Percentiles rank a stretch among this genome's conserved stretches.
Evolutionary conservation across 768 basidiomycete genomes (phyloP).

Genomic region (Leccinum uliginosum): DNA sequence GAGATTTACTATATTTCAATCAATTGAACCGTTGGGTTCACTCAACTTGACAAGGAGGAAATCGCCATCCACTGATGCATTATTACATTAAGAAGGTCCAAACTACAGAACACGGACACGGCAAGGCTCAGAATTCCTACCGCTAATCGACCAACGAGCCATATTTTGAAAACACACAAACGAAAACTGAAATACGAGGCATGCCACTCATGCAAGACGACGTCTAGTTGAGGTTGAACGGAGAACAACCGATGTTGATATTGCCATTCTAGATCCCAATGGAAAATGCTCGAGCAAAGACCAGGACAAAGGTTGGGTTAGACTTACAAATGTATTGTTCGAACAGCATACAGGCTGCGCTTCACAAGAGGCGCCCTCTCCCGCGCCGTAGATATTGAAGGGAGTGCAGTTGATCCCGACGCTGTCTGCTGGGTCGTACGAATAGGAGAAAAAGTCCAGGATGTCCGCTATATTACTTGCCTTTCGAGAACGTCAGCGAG

Average conservation of each 20-base stretch:
- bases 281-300: not conserved
- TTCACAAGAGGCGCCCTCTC: conserved; percentile 15
- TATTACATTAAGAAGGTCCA: not conserved
- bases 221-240: conserved; percentile 20
- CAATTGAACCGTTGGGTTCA: too few species aligned
- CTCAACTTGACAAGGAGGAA: too few species aligned
- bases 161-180: conserved; percentile 3
- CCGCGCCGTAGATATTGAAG: conserved; percentile 17
- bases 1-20: not conserved
- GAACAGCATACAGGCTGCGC: conserved; percentile 27
- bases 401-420: conserved; percentile 25
- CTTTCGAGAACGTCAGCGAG: conserved; percentile 2
- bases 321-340: conserved; percentile 18
- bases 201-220: not conserved
- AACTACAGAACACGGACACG: not conserved
- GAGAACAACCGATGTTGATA: conserved; percentile 25
- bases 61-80: not conserved
- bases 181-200: not conserved
- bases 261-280: conserved; percentile 10
- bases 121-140: not conserved
- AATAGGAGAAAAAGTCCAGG: conserved; percentile 3
- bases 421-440: conserved; percentile 16
- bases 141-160: not conserved
- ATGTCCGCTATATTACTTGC: conserved; percentile 5
- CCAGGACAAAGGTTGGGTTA: not conserved